Base-by-base conservation (phyloP, 1,284 basidiomycete species). In the Boletus semigastroideus region DNA sequence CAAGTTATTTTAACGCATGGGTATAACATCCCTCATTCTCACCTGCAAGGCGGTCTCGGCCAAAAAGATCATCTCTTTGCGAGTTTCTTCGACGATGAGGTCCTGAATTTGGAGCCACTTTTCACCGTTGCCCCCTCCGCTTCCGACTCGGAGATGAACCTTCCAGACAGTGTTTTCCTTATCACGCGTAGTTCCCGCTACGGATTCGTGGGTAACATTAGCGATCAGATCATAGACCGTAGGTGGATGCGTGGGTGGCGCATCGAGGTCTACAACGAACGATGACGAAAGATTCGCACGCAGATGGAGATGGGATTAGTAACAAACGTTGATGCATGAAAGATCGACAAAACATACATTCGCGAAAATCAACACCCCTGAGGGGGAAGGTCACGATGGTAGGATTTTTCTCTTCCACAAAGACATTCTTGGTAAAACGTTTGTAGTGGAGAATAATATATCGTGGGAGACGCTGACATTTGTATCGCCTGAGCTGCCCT, bases 31-130 rank as follows among this genome's bases (percentile, higher is more conserved):
- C n/a, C 55, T 65, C 48, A 93, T 13, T 25, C 56, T 65, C 48
- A 93, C 94, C 81, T 98, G 97, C 43, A 99, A 75, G 44, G 97
- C 90, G 25, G 91, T 94, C 72, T 99, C 97, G 27, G 95, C 96
- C 34, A 99, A 77, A 69, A 98, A 96, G 56, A 99, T 95, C 92
- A 99, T 95, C 66, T 98, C 94, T 70, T 90, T 91, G 57, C 95
- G 82, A 31, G 94, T 91, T 65, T 98, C 93, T 65, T 96, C 91
- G 9, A 99, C 95, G 52, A 97, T 90, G 53, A 99, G 78, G 74
- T 99, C 97, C 71, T 99, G 95, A 52, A 98, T 90, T 73, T 94
- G 89, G 71, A 92, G 92, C 97, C 97, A 99, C 68, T 90, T 92
- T 70, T 98, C 94, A 47, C 78, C 80, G 52, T 94, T 92, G 28